phyloP scores from a whole-genome alignment of 306 rosid species.

The Castanea mollissima region DNA sequence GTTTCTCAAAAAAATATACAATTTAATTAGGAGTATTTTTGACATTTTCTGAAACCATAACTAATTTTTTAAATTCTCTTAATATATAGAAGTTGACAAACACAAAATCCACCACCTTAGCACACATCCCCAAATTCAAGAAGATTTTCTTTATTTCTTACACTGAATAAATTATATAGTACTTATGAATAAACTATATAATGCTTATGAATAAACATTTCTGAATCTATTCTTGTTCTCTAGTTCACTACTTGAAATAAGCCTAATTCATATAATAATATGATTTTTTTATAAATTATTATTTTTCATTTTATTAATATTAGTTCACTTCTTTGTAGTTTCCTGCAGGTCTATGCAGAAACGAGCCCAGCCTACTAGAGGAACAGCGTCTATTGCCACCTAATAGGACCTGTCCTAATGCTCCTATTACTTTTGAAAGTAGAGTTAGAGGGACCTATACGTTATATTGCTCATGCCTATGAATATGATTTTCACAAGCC shows the following conservation, averaged over 20 bases:
- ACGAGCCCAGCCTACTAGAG: constrained; percentile 96
- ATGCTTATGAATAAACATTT: not conserved
- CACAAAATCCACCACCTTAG: too few species aligned
- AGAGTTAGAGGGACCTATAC: constrained; percentile 68
- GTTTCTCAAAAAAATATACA: too few species aligned
- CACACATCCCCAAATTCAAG: too few species aligned
- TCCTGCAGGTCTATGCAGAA: constrained; percentile 89
- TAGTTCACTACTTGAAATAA: not conserved
- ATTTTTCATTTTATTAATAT: not conserved
- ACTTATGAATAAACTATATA: too few species aligned
- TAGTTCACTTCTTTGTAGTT: not conserved
- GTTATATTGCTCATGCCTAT: constrained; percentile 80
- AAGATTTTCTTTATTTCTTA: constrained; percentile 5
- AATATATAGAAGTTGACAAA: too few species aligned
- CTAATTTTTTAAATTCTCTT: too few species aligned
- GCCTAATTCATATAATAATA: constrained; percentile 2
- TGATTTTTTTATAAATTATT: not conserved
- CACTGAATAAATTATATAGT: not conserved
- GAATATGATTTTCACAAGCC: constrained; percentile 99
- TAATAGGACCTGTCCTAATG: constrained; percentile 74
- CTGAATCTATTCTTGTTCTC: constrained; percentile 7
- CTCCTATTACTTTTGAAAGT: constrained; percentile 93
- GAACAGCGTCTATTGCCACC: constrained; percentile 97
- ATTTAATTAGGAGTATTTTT: too few species aligned
- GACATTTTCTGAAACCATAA: too few species aligned